Evolutionary conservation across 768 basidiomycete species (phyloP), one percentile per base, ranked within the genome.

Genomic region (Postia placenta): DNA sequence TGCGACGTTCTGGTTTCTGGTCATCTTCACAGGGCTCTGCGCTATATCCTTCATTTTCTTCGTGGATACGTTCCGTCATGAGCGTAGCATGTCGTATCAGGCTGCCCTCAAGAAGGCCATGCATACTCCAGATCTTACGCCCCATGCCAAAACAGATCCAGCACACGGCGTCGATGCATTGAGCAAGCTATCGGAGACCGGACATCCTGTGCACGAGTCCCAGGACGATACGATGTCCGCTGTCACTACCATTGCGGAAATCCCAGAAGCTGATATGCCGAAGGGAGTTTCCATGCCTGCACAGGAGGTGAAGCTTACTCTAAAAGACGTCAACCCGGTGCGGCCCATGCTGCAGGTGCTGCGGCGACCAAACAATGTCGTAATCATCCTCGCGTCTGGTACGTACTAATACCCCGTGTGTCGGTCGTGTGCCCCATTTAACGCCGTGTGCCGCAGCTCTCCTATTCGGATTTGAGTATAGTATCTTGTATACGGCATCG

Each of bases 31-130:
- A 6, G 80, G 79, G 1, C 25, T 73, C 33, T 76, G 75, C 44
- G 69, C 79, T 46, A 40, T 79, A 28, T 66, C 72, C 19, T 88
- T 90, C 63, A 48, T 85, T 26, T 63, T 84, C 59, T 88, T 92
- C 70, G 79, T 77, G 51, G 91, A 94, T 57, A 89, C 90, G 0
- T 93, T 88, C 68, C 77, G 91, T n/a, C 69, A 75, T 48, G 88
- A 92, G 59, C 83, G 93, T 37, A 93, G 90, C 47, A 66, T 86
- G 20, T 78, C 81, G 2, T 95, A 93, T 63, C 87, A 87, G 60
- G 72, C 72, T 30, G 81, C 82, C 0, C 67, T 88, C 38, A 66
- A 72, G 40, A 70, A 74, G 17, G 47, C 68, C 5, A n/a, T n/a
- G n/a, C n/a, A n/a, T n/a, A n/a, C n/a, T n/a, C n/a, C n/a, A n/a